Evolutionary conservation across 2,329 filamentous ascomycete genomes (phyloP).

Genomic region (Orbilia quercus): DNA sequence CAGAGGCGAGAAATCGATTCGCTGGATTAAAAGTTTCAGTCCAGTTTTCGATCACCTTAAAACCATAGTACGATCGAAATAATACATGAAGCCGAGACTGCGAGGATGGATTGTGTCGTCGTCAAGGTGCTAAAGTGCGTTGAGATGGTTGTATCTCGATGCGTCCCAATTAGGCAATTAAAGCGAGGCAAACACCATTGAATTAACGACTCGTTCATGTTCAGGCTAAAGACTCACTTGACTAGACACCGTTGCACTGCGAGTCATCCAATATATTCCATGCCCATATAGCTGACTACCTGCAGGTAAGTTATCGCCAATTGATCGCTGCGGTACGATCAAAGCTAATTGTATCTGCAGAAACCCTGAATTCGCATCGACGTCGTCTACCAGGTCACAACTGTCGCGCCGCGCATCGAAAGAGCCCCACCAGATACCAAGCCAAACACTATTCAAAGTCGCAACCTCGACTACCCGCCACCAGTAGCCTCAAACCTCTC

Average conservation of each 20-base stretch:
- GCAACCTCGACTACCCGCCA: not conserved
- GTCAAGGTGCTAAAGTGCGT: not conserved
- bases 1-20: too few relatives aligned
- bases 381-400: not conserved
- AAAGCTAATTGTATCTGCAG: not conserved
- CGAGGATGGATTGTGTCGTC: too few relatives aligned
- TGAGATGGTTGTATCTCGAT: not conserved
- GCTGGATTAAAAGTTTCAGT: too few relatives aligned
- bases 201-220: slow-evolving; percentile 8
- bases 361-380: not conserved
- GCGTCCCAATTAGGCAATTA: slow-evolving; percentile 4
- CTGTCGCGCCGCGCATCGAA: not conserved
- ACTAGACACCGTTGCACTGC: not conserved
- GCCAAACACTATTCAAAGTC: too few relatives aligned
- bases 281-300: not conserved
- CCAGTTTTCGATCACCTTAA: too few relatives aligned
- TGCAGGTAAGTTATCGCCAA: not conserved
- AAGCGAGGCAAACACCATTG: not conserved
- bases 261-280: not conserved
- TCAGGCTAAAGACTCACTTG: slow-evolving; percentile 24
- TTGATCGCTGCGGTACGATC: not conserved
- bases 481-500: not conserved
- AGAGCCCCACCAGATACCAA: not conserved
- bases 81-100: too few relatives aligned
- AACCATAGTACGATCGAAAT: too few relatives aligned